Conservation (phyloP, 495 filamentous ascomycete species). For the Xylaria venustula region DNA sequence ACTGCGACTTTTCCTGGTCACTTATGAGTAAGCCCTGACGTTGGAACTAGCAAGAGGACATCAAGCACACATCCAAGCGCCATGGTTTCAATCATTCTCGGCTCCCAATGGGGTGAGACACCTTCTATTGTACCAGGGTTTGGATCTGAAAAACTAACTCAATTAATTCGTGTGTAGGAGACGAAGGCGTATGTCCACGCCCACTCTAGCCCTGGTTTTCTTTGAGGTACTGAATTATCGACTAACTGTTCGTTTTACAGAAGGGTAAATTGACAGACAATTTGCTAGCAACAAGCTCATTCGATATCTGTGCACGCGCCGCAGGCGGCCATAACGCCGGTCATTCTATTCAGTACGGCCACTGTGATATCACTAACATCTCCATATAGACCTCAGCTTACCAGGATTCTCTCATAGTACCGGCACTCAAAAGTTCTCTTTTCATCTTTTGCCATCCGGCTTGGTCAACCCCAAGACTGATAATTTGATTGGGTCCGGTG, state of each 20-base stretch:
- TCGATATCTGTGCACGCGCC: slow-evolving; percentile 50
- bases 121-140: neutral
- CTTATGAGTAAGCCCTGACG: neutral
- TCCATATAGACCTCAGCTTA: slow-evolving; percentile 56
- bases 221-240: neutral
- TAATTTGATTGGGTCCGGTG: slow-evolving; percentile 84
- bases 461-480: slow-evolving; percentile 72
- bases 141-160: slow-evolving; percentile 4
- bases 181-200: slow-evolving; percentile 18
- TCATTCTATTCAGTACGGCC: slow-evolving; percentile 21
- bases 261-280: slow-evolving; percentile 20
- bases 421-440: slow-evolving; percentile 63
- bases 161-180: slow-evolving; percentile 12
- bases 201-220: neutral
- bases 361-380: neutral
- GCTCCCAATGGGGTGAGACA: slow-evolving; percentile 17
- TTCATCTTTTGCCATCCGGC: slow-evolving; percentile 65
- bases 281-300: slow-evolving; percentile 15
- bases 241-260: slow-evolving; percentile 11
- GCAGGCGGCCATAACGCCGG: slow-evolving; percentile 69
- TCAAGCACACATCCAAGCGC: neutral
- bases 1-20: slow-evolving; percentile 3
- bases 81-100: slow-evolving; percentile 17
- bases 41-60: too few relatives aligned
- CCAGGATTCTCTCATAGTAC: slow-evolving; percentile 29